These are phyloP conservation scores for Trichomonascaceae sp. DNA, from an alignment of 1,139 yeast genomes.

Conservation along the genomic window DNA sequence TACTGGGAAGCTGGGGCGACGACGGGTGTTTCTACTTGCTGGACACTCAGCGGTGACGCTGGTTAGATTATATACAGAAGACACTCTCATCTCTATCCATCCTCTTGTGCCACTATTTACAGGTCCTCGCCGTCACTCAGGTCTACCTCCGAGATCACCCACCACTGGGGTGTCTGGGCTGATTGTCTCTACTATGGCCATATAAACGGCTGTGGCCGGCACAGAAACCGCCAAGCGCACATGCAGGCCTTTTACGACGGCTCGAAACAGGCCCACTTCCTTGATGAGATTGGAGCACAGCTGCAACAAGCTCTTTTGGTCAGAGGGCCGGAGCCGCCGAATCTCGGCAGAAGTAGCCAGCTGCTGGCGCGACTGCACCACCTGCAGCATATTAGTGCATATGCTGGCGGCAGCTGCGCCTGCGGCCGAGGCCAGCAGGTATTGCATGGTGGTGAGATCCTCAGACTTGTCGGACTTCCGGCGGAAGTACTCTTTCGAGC, in stretches of 20 bases:
- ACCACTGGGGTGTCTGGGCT: no score
- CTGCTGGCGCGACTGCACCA: conserved; percentile 30
- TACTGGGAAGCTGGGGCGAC: conserved; percentile 16
- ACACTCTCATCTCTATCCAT: no score
- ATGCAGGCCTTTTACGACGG: conserved; percentile 23
- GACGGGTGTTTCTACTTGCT: conserved; percentile 29
- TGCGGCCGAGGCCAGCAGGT: conserved; percentile 22
- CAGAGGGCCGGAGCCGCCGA: conserved; percentile 23
- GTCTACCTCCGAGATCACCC: no score
- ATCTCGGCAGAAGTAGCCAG: conserved; percentile 26
- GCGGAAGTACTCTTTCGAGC: neutral
- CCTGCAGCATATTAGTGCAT: conserved; percentile 26
- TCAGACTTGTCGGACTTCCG: conserved; percentile 1
- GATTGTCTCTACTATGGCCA: conserved; percentile 27
- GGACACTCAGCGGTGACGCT: no score
- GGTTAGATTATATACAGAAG: neutral
- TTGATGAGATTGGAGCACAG: conserved; percentile 21
- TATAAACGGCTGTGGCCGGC: conserved; percentile 25
- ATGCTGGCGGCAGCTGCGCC: conserved; percentile 18
- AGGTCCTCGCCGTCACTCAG: no score
- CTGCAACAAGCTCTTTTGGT: conserved; percentile 17
- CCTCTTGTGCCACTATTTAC: no score
- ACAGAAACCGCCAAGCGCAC: conserved; percentile 22
- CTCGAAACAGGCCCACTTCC: conserved; percentile 22
- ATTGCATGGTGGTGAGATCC: conserved; percentile 6